A percentile compares a stretch with the other conserved stretches of the same genome.
phyloP scores from a whole-genome alignment of 1,284 basidiomycete genomes.

The Sanghuangporus baumii region DNA sequence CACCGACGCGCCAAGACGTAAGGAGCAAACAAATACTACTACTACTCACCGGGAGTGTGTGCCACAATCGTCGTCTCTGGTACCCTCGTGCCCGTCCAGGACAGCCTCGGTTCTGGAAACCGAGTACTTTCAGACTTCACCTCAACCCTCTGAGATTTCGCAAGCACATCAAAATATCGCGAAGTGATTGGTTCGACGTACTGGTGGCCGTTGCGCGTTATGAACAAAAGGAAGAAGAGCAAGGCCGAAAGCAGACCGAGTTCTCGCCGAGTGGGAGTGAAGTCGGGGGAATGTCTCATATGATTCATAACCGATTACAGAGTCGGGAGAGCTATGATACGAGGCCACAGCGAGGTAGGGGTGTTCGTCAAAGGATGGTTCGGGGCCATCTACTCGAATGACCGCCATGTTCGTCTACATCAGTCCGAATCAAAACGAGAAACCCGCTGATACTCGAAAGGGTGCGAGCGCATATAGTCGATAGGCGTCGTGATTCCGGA shows the following conservation, averaged over 20 bases:
- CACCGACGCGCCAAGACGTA: too few species aligned
- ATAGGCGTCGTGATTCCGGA: too few species aligned
- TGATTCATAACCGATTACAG: too few species aligned
- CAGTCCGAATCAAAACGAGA: too few species aligned
- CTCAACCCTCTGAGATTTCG: too few species aligned
- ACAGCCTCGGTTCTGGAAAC: conserved; percentile 5
- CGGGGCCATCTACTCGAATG: too few species aligned
- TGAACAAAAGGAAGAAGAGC: conserved; percentile 4
- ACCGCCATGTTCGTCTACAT: too few species aligned
- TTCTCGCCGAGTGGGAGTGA: conserved; percentile 8
- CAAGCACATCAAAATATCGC: too few species aligned
- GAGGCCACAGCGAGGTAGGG: background rate
- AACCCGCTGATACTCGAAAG: too few species aligned
- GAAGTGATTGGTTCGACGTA: background rate
- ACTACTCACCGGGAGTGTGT: conserved; percentile 15
- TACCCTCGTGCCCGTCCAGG: background rate
- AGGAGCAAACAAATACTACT: too few species aligned
- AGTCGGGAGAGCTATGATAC: background rate
- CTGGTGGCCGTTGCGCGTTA: background rate
- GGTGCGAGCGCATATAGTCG: too few species aligned
- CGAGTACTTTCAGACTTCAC: background rate
- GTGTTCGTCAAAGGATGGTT: too few species aligned
- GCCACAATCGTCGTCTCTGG: conserved; percentile 13
- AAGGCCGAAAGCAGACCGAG: background rate
- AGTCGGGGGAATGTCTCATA: background rate